Base-by-base conservation (phyloP, 2,329 filamentous ascomycete genomes). In the Cadophora malorum region DNA sequence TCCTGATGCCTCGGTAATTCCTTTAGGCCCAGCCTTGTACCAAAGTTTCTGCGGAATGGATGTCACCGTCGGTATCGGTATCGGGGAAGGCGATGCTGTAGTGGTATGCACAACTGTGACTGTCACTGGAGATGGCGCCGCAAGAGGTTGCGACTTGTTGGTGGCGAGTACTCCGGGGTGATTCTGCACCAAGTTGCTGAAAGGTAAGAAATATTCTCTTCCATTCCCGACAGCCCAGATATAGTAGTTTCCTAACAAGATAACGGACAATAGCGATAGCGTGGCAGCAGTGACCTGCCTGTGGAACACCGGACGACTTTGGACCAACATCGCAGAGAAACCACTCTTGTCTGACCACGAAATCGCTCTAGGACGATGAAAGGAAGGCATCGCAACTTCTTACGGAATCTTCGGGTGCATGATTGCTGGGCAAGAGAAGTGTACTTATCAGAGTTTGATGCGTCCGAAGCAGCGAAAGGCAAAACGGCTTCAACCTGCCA, bases 21-120 rank as follows among this genome's bases (percentile, higher is more conserved):
- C 80, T 23, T 75, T 77, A 0, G 79, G 77, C 0, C 79, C 79
- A 4, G 80, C 69, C 65, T 81, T 81, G 68, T 80, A 80, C 80
- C 79, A 81, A 31, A 81, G 69, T 23, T 74, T 78, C 65, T 76
- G 72, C 7, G 79, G 75, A 58, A 80, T 76, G 10, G 53, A 31
- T 47, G 65, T 66, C 21, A 33, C 28, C 0, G 66, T 25, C 8
- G 62, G 14, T 4, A 55, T 56, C 0, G 45, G 33, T 14, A 55
- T 56, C 0, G 45, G 33, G 7, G 7, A 61, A 5, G 19, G 59
- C 49, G 19, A 56, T 33, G 21, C 53, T 63, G 19, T 53, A 16
- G 23, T 31, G 6, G 50, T 28, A 2, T 28, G 50, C 8, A 53
- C 23, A 28, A 58, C 38, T 47, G 65, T 66, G 19, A 58, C 23